Evolutionary conservation across 345 rosid genomes (phyloP).

Genomic region (Excoecaria cochinchinensis): DNA sequence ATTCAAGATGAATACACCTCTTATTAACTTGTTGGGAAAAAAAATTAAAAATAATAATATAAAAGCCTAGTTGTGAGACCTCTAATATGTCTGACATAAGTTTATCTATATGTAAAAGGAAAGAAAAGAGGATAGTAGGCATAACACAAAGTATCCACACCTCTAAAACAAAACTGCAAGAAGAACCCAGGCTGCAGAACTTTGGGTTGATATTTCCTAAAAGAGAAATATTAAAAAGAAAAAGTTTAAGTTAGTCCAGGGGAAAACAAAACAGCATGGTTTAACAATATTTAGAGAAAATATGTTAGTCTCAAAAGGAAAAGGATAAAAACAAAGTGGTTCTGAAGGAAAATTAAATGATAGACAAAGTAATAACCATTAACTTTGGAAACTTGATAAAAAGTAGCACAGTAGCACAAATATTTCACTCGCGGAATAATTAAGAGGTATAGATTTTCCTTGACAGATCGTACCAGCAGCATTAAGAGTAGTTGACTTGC

Average conservation of each 20-base stretch:
- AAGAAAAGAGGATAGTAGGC: not conserved
- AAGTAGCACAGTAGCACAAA: not conserved
- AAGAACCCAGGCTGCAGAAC: constrained; percentile 32
- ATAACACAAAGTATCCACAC: constrained; percentile 30
- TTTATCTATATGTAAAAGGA: not conserved
- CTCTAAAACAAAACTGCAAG: constrained; percentile 51
- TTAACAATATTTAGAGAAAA: not conserved
- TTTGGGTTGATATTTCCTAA: constrained; percentile 37
- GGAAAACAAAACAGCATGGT: not conserved
- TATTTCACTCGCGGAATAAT: constrained; percentile 13
- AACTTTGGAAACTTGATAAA: not conserved
- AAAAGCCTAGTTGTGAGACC: not conserved
- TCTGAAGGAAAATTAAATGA: not conserved
- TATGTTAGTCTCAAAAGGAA: not conserved
- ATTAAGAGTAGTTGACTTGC: constrained; percentile 22
- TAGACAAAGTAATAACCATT: not conserved
- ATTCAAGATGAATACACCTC: not conserved
- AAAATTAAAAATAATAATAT: not conserved
- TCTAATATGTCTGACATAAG: not conserved
- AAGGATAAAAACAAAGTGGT: not conserved
- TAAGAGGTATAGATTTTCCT: constrained; percentile 32
- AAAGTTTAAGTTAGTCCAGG: not conserved
- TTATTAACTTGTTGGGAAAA: not conserved
- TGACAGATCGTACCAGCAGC: constrained; percentile 17
- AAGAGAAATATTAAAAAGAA: not conserved